A percentile compares a stretch with the other conserved stretches of the same genome.
These are phyloP conservation scores for Aspergillus fructus DNA, from an alignment of 2,329 filamentous ascomycete genomes.

Conservation along the genomic window DNA sequence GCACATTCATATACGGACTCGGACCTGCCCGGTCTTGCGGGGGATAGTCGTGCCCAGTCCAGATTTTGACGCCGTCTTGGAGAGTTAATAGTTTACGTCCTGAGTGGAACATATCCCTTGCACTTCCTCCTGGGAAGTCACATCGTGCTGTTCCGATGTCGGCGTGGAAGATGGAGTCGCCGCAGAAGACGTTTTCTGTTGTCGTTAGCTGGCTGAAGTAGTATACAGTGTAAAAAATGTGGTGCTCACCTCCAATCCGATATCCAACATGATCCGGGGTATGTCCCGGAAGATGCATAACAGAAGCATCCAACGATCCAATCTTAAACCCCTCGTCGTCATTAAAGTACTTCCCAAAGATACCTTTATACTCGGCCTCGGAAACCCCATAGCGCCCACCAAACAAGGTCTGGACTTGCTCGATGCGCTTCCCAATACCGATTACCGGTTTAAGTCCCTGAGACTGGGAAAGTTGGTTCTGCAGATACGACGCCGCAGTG, in stretches of 20 bases:
- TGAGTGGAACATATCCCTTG: conserved; percentile 45
- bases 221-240: too few relatives aligned
- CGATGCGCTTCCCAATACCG: conserved; percentile 58
- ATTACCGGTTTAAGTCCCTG: conserved; percentile 39
- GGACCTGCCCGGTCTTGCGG: conserved; percentile 21
- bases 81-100: conserved; percentile 44
- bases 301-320: conserved; percentile 47
- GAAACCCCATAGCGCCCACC: conserved; percentile 50
- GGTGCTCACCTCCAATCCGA: conserved; percentile 41
- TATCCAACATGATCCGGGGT: conserved; percentile 64
- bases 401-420: conserved; percentile 53
- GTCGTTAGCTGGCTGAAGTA: too few relatives aligned
- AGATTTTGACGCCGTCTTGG: conserved; percentile 47
- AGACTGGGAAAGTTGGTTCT: background rate
- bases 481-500: conserved; percentile 49
- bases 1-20: conserved; percentile 30
- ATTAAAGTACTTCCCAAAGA: conserved; percentile 55
- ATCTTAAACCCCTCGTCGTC: conserved; percentile 56
- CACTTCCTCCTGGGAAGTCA: conserved; percentile 54
- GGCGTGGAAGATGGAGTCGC: conserved; percentile 53
- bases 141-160: conserved; percentile 53
- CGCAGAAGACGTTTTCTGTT: conserved; percentile 45
- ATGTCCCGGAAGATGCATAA: conserved; percentile 59
- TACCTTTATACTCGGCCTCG: conserved; percentile 42
- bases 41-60: conserved; percentile 54